Conservation (phyloP, 441 rosid genomes). For the Melastoma candidum region DNA sequence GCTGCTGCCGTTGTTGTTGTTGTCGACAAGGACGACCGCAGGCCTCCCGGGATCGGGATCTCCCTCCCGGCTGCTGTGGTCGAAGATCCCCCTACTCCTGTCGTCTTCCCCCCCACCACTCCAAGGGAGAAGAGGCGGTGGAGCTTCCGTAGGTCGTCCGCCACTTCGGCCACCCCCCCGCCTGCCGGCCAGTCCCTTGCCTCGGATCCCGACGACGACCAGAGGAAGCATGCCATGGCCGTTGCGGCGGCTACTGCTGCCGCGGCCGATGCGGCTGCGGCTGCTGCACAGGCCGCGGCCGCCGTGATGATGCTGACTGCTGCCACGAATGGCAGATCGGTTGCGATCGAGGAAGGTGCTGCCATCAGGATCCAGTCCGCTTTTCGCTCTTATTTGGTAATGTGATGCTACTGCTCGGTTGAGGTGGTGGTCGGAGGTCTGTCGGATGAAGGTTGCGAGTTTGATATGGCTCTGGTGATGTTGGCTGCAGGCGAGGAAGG, state of each 20-base stretch:
- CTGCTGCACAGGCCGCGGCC: conserved; percentile 4
- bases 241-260: conserved; percentile 16
- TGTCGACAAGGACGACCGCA: too few species aligned
- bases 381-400: conserved; percentile 77
- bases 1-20: too few species aligned
- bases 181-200: conserved; percentile 14
- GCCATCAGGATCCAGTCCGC: conserved; percentile 72
- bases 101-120: conserved; percentile 30
- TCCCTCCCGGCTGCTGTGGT: conserved; percentile 13
- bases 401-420: neutral
- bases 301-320: too few species aligned
- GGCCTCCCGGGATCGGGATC: too few species aligned
- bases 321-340: too few species aligned
- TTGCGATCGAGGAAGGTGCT: conserved; percentile 40
- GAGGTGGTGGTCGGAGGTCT: too few species aligned
- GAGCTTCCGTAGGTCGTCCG: conserved; percentile 83
- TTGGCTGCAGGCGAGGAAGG: conserved; percentile 68
- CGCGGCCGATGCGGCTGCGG: too few species aligned
- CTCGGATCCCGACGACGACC: conserved; percentile 31
- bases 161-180: conserved; percentile 26
- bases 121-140: conserved; percentile 77
- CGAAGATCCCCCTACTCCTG: conserved; percentile 36
- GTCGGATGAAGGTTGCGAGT: too few species aligned
- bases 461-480: neutral
- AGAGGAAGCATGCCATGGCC: conserved; percentile 35